phyloP scores from a whole-genome alignment of 2,329 filamentous ascomycete species.

The Spiromastix sp. region DNA sequence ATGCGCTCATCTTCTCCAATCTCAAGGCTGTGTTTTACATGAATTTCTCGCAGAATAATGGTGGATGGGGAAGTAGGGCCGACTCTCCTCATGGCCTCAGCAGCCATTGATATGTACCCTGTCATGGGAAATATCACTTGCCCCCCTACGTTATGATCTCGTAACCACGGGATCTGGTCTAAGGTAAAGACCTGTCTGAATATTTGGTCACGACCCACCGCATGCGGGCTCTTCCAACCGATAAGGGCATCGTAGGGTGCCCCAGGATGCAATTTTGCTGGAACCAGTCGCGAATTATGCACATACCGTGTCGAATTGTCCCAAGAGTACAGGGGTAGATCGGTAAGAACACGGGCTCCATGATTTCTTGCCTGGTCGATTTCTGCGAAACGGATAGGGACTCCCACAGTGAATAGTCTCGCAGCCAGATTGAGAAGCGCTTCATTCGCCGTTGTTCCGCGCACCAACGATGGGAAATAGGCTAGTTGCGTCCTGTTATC shows the following conservation, averaged over 20 bases:
- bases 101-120: not conserved
- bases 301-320: not conserved
- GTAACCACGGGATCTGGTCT: constrained; percentile 4
- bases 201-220: not conserved
- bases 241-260: not conserved
- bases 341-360: not conserved
- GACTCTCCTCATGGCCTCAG: not conserved
- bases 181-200: constrained; percentile 1
- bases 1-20: not conserved
- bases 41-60: not conserved
- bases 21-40: not conserved
- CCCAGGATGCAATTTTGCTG: not conserved
- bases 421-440: not conserved
- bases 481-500: not conserved
- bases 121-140: not conserved
- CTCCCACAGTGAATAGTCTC: not conserved
- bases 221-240: not conserved
- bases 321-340: not conserved
- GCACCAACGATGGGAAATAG: not conserved
- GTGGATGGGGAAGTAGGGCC: not conserved
- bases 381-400: not conserved
- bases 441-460: not conserved
- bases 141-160: constrained; percentile 2
- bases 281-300: not conserved
- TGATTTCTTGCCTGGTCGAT: not conserved